phyloP scores from a whole-genome alignment of 164 flowering plant species.

The Vitis cinerea region DNA sequence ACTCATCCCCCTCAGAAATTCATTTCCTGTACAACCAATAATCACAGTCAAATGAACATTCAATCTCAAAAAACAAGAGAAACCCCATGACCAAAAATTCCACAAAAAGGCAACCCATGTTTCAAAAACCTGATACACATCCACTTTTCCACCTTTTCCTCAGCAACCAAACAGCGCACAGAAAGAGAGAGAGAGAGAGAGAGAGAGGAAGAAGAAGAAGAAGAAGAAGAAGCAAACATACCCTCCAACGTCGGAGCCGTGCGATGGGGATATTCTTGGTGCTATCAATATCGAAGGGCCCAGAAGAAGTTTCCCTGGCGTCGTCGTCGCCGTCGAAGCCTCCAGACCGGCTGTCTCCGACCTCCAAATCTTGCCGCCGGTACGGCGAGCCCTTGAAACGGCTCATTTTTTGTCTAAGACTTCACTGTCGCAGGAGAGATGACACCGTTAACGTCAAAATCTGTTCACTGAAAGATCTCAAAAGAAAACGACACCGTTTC shows the following conservation, averaged over 20 bases:
- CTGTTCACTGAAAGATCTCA: neutral
- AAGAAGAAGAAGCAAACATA: constrained; percentile 16
- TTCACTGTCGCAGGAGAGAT: constrained; percentile 74
- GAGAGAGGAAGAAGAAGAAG: neutral
- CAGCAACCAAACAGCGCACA: neutral
- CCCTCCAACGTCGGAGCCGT: constrained; percentile 87
- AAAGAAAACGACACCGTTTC: too few species aligned
- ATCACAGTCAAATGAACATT: too few species aligned
- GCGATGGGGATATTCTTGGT: constrained; percentile 75
- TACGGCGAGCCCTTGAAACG: constrained; percentile 32
- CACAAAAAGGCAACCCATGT: too few species aligned
- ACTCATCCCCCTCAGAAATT: too few species aligned
- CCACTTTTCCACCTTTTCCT: neutral
- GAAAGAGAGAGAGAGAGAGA: neutral
- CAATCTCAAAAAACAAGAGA: too few species aligned
- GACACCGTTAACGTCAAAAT: constrained; percentile 39
- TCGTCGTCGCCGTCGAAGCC: constrained; percentile 24
- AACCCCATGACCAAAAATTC: too few species aligned
- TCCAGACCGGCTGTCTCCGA: constrained; percentile 22
- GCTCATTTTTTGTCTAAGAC: constrained; percentile 3
- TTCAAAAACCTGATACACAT: too few species aligned
- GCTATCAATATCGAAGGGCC: constrained; percentile 56
- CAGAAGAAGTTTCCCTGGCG: neutral
- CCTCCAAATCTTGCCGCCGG: constrained; percentile 47
- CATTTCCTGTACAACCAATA: too few species aligned